These are phyloP conservation scores for Penicillium sp. DNA, from an alignment of 2,329 filamentous ascomycete species.

Conservation along the genomic window DNA sequence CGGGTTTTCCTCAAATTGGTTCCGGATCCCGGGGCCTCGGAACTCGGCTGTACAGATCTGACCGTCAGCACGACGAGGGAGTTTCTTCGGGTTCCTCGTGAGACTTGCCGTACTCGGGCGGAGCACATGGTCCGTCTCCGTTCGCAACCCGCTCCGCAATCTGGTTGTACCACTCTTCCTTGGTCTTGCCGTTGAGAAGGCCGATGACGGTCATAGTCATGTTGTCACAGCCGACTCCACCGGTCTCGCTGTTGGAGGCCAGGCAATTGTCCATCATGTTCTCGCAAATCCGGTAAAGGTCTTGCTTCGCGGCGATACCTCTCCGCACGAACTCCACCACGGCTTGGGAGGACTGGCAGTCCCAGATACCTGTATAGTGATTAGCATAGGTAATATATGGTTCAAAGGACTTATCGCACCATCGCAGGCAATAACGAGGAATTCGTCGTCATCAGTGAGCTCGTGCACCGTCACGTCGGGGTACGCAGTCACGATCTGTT, in stretches of 20 bases:
- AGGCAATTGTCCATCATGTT: constrained; percentile 99
- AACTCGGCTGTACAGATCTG: constrained; percentile 66
- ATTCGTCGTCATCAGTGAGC: constrained; percentile 89
- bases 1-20: constrained; percentile 76
- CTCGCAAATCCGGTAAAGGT: constrained; percentile 91
- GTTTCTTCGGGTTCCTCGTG: constrained; percentile 42
- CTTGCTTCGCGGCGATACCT: constrained; percentile 94
- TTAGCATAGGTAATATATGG: neutral
- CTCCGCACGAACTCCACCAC: constrained; percentile 95
- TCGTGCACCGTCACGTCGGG: constrained; percentile 93
- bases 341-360: constrained; percentile 97
- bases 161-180: constrained; percentile 98
- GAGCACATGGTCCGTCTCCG: constrained; percentile 95
- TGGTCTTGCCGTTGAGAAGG: constrained; percentile 84
- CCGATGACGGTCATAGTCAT: constrained; percentile 97
- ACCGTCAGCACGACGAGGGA: constrained; percentile 44
- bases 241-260: constrained; percentile 95
- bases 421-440: constrained; percentile 88
- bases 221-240: constrained; percentile 97
- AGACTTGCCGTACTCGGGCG: constrained; percentile 97
- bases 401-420: constrained; percentile 55
- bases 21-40: constrained; percentile 76
- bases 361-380: constrained; percentile 82
- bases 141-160: constrained; percentile 91
- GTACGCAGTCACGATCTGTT: constrained; percentile 96